Evolutionary conservation across 2,329 filamentous ascomycete species (phyloP), one percentile per base, ranked within the genome.

Genomic region (Juglanconis sp.): DNA sequence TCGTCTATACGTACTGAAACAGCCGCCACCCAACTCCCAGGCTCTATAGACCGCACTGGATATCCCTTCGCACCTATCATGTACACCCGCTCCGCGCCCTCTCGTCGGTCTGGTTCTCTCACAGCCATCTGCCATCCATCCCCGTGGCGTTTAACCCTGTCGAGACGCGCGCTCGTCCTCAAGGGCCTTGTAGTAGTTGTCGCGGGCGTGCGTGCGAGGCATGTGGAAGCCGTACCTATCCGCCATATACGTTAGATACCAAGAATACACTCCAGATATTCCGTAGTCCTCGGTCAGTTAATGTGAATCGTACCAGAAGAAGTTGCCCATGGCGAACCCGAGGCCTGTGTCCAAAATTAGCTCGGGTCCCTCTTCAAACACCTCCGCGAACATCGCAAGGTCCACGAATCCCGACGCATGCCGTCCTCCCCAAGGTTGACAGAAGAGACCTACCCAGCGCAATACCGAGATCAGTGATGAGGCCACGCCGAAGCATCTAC

Each of bases 161-260:
- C 64, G 71, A 7, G 72, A 74, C 59, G 81, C 81, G 61, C 83
- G 82, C 74, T 84, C 73, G 68, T 79, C 77, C 77, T 86, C 84
- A 64, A 85, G 75, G 74, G 83, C 78, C 74, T 73, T 73, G 78
- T 86, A 86, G 80, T 78, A 80, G 73, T 74, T 75, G 75, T 87
- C 84, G 71, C 84, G 83, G 65, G 77, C 78, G 70, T 79, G 72
- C 69, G 81, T 85, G 73, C 83, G 82, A 67, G 83, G 84, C 70
- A 85, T 75, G 77, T 87, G 84, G 77, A 72, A 87, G 72, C 84
- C 83, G 79, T 86, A 83, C 83, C 83, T 86, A 65, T 65, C 59
- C 11, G 11, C 40, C 51, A 10, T 42, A 15, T 36, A 17, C 31
- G 32, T 50, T 53, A 50, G 24, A 49, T 15, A 3, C 34, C 38